A percentile compares a stretch with the other conserved stretches of the same genome.
phyloP scores from a whole-genome alignment of 177 flowering plant genomes.

The Vitis hybrid region DNA sequence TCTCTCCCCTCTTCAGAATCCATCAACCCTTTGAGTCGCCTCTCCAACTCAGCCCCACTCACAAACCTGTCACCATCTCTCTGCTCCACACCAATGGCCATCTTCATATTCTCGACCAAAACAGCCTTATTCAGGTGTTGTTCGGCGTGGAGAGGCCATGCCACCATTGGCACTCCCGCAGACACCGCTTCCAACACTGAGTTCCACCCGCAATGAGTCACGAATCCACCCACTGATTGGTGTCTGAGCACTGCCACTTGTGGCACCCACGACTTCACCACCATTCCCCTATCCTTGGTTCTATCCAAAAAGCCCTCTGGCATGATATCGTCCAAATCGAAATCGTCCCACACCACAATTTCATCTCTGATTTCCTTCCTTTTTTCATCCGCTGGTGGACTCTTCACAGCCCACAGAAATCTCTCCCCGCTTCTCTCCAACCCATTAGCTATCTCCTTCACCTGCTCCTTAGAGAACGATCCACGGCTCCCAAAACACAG shows the following conservation, averaged over 20 bases:
- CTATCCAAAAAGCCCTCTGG: neutral
- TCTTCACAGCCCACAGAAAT: neutral
- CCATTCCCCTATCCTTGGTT: neutral
- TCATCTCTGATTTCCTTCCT: neutral
- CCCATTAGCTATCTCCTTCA: conserved; percentile 26
- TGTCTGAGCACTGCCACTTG: too few species aligned
- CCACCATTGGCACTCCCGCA: conserved; percentile 11
- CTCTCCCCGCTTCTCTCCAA: conserved; percentile 19
- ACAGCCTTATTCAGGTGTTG: conserved; percentile 10
- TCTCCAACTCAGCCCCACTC: conserved; percentile 15
- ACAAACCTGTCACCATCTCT: conserved; percentile 7
- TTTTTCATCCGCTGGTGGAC: too few species aligned
- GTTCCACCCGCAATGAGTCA: neutral
- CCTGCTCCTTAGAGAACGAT: conserved; percentile 14
- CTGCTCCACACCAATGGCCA: conserved; percentile 13
- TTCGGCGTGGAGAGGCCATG: conserved; percentile 17
- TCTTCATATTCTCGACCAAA: conserved; percentile 14
- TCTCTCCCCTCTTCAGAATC: conserved; percentile 14
- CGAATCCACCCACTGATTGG: too few species aligned
- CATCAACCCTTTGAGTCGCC: conserved; percentile 21
- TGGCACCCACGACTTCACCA: neutral
- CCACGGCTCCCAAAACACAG: conserved; percentile 29
- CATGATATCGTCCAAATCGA: neutral
- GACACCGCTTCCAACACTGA: conserved; percentile 4
- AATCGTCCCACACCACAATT: neutral